phyloP scores from a whole-genome alignment of 139 green algal species.

The Deuterostichococcus epilithicus region DNA sequence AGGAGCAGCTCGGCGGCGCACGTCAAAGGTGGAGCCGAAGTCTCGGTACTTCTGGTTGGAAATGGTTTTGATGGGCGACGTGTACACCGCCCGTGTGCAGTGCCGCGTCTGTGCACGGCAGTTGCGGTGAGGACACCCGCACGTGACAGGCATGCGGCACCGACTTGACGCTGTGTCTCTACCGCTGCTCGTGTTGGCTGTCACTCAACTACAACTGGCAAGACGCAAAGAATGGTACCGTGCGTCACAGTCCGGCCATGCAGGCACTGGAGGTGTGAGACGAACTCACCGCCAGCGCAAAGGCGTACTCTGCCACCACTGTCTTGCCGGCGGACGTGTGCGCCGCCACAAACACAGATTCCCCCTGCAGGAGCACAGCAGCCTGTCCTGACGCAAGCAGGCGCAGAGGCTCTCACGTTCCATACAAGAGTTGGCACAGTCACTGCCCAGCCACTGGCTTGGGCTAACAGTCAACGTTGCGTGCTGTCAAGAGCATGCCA shows the following conservation, averaged over 20 bases:
- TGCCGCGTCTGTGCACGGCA: constrained; percentile 34
- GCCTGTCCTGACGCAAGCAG: neutral
- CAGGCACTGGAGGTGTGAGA: too few species aligned
- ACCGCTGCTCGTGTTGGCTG: too few species aligned
- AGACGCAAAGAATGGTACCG: too few species aligned
- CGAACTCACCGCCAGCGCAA: constrained; percentile 54
- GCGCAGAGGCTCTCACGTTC: neutral
- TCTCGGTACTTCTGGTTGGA: constrained; percentile 99
- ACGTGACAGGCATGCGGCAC: too few species aligned
- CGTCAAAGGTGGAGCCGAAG: constrained; percentile 83
- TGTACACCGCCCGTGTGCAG: constrained; percentile 87
- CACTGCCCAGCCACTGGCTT: neutral
- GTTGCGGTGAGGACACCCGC: too few species aligned
- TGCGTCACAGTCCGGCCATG: too few species aligned
- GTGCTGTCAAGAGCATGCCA: too few species aligned
- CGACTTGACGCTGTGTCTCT: too few species aligned
- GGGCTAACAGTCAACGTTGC: neutral
- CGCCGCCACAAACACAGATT: constrained; percentile 84
- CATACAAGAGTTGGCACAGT: neutral
- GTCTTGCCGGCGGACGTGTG: constrained; percentile 83
- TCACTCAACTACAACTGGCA: too few species aligned
- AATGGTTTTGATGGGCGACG: constrained; percentile 98
- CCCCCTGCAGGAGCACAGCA: constrained; percentile 14
- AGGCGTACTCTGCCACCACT: constrained; percentile 68
- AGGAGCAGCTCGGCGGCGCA: constrained; percentile 8